Evolutionary conservation across 164 flowering plant species (phyloP).

Genomic region (Vitis rupestris): DNA sequence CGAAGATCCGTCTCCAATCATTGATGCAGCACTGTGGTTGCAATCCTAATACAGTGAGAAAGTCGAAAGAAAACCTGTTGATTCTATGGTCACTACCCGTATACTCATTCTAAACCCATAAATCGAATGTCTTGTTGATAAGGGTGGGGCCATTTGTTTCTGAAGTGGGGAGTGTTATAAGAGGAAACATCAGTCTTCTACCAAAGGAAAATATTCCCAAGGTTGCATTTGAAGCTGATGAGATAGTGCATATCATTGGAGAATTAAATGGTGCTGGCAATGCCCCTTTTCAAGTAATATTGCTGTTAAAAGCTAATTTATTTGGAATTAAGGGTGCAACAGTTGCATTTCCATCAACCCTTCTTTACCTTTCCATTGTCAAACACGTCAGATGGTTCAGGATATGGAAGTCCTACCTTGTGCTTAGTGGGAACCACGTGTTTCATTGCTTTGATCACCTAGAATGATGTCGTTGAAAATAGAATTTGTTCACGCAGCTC

Average conservation of each 20-base stretch:
- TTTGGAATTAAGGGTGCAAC: conserved; percentile 63
- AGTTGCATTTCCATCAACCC: conserved; percentile 48
- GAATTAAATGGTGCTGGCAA: conserved; percentile 52
- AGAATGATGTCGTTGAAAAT: too few relatives aligned
- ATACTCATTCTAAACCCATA: conserved; percentile 66
- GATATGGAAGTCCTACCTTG: too few relatives aligned
- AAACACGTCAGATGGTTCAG: too few relatives aligned
- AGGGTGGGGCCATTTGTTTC: conserved; percentile 67
- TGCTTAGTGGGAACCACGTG: too few relatives aligned
- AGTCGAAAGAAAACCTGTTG: conserved; percentile 58
- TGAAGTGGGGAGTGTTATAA: conserved; percentile 67
- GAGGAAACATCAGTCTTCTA: conserved; percentile 65
- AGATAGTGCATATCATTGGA: conserved; percentile 80
- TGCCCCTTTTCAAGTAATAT: conserved; percentile 59
- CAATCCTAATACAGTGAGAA: conserved; percentile 76
- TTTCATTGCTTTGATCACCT: too few relatives aligned
- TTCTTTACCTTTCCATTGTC: conserved; percentile 49
- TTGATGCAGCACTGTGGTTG: conserved; percentile 71
- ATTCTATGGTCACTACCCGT: conserved; percentile 47
- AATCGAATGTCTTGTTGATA: conserved; percentile 76
- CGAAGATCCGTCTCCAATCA: conserved; percentile 56
- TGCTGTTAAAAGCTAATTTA: conserved; percentile 57
- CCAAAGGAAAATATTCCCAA: conserved; percentile 71
- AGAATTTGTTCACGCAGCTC: too few relatives aligned
- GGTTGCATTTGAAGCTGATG: conserved; percentile 68